These are phyloP conservation scores for Taiwanofungus camphoratus DNA, from an alignment of 1,284 basidiomycete species.

Conservation along the genomic window DNA sequence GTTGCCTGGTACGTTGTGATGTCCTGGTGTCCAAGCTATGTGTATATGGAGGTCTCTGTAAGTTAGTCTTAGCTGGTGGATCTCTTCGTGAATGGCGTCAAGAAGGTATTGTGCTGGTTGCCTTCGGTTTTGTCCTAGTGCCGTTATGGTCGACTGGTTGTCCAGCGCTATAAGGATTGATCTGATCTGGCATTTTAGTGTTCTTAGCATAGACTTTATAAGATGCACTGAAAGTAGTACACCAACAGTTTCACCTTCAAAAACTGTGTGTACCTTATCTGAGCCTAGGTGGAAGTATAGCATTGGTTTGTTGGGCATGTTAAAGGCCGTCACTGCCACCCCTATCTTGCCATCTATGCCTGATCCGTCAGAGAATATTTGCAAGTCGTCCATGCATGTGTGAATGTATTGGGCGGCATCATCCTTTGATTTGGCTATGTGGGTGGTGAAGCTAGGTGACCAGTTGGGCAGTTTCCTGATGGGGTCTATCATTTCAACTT, in stretches of 20 bases:
- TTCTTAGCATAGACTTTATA: background rate
- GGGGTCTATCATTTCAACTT: constrained; percentile 9
- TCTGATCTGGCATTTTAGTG: background rate
- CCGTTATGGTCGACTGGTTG: background rate
- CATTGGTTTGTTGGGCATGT: background rate
- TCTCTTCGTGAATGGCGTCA: background rate
- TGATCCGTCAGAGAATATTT: background rate
- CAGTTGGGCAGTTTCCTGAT: constrained; percentile 4
- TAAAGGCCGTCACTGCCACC: background rate
- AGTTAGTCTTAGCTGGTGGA: background rate
- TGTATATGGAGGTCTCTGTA: background rate
- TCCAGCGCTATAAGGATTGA: background rate
- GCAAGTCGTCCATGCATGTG: constrained; percentile 12
- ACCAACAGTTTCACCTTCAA: constrained; percentile 24
- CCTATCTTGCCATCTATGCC: background rate
- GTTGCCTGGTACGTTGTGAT: background rate
- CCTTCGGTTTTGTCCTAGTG: background rate
- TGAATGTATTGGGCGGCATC: background rate
- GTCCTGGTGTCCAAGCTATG: background rate
- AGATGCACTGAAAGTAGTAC: constrained; percentile 5
- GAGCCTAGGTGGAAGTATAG: constrained; percentile 18
- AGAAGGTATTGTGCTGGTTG: background rate
- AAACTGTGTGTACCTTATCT: constrained; percentile 19
- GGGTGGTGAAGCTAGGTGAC: constrained; percentile 3
- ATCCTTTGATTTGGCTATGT: constrained; percentile 3